Base-by-base conservation (phyloP, 768 basidiomycete genomes). In the Filobasidium wieringae region DNA sequence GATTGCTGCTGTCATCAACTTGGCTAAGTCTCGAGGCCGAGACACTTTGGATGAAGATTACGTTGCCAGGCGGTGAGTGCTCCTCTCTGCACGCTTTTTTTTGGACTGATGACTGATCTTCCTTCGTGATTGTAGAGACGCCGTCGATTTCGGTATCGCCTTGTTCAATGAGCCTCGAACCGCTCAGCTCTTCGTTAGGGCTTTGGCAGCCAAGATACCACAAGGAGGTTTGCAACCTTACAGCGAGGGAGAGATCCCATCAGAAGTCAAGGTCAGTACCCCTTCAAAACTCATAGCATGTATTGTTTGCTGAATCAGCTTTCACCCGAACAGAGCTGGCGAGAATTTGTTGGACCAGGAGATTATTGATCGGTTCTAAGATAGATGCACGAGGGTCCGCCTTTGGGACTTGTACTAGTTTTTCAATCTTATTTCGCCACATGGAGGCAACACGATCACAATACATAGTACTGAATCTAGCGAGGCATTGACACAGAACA, bases 1-100 rank as follows among this genome's bases (percentile, higher is more conserved):
- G 41, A 31, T 47, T 17, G 11, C 22, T 55, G 27, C 24, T 15
- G 95, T 99, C 40, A 83, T 97, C 75, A 96, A 97, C 76, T 80
- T 99, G 52, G 85, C 93, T 11, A 82, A 84, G 67, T 76, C 81
- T 55, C 84, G 90, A 6, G 92, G 85, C 32, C 77, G 76, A 39
- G 82, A 83, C 65, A 82, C 84, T 12, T 78, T 82, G 12, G 95
- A 97, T 70, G 88, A 96, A 70, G 91, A 97, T 66, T 99, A 99
- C 67, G 92, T 96, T 47, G 93, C 95, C 55, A 81, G 95, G 70
- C 80, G 43, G 43, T 47, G 43, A 86, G 83, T n/a, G n/a, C n/a
- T n/a, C n/a, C n/a, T n/a, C n/a, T n/a, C n/a, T n/a, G n/a, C n/a
- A n/a, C n/a, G n/a, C n/a, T n/a, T 39, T 47, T 4, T 17, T 57